Evolutionary conservation across 176 grass and related monocot genomes (phyloP), one percentile per base, ranked within the genome.

Genomic region (Carex myosuroides): DNA sequence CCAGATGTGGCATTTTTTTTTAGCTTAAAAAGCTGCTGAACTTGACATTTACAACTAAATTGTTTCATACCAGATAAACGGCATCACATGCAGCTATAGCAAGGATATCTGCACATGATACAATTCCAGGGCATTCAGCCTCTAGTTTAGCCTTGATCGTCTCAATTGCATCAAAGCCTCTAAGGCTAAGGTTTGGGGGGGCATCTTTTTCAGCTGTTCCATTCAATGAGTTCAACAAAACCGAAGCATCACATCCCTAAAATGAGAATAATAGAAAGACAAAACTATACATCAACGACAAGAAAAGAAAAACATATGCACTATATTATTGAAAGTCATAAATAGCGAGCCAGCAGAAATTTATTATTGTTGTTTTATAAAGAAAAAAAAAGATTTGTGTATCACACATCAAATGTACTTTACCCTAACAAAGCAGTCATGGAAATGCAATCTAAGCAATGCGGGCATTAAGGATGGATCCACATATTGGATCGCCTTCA

Each of bases 81-180:
- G 93, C 86, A 61, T 94, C 93, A 1, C 90, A 63, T 2, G 93
- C 90, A 0, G 93, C 93, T 76, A 94, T 90, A 35, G 93, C 90
- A 17, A 94, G 70, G 84, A 92, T 92, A 87, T 94, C 90, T 42
- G 93, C 84, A 87, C 90, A 94, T 54, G 92, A 92, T 37, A 94
- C 93, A 17, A 71, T 17, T 42, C 91, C 83, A 1, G 84, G 86
- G 71, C 92, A 94, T 2, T 37, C 17, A 6, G n/a, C 79, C 90
- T 95, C 90, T 37, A 92, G 58, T 70, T n/a, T 72, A 16, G 52
- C 85, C 86, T 94, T 94, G 64, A 92, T 42, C 60, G 29, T 85
- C 50, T 94, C 93, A 68, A 94, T 90, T 52, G 85, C 82, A 79
- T 52, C 90, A 80, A 92, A 92, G 5, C 93, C 90, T 29, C 93